These are phyloP conservation scores for Umbilicus rupestris DNA, from an alignment of 164 flowering plant species.

Conservation along the genomic window DNA sequence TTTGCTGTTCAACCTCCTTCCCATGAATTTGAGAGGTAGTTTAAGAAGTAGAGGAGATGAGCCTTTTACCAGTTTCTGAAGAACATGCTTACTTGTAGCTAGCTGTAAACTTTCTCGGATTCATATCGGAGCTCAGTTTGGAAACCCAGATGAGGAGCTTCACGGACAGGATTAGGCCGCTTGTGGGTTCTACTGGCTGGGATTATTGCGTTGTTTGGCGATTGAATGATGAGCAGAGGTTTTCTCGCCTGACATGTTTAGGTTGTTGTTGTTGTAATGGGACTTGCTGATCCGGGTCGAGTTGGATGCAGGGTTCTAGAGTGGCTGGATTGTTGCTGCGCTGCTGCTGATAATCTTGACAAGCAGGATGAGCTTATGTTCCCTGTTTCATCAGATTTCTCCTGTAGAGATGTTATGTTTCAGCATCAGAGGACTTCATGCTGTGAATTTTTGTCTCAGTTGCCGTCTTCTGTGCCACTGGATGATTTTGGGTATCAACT, in stretches of 20 bases:
- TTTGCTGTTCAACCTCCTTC: conserved; percentile 4
- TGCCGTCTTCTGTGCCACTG: conserved; percentile 4
- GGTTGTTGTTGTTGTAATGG: neutral
- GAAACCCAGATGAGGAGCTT: neutral
- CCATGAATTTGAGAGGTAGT: neutral
- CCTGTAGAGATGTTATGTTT: neutral
- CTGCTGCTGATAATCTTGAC: neutral
- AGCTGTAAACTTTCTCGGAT: neutral
- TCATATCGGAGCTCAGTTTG: neutral
- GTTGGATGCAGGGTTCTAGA: neutral
- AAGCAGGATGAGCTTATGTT: neutral
- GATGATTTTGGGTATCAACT: neutral
- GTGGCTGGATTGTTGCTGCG: conserved; percentile 5
- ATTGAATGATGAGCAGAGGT: conserved; percentile 1
- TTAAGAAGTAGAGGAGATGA: neutral
- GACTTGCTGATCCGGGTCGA: neutral
- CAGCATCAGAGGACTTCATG: neutral
- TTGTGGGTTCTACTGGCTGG: conserved; percentile 7
- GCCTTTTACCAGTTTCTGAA: neutral
- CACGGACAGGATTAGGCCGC: neutral
- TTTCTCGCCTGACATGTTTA: neutral
- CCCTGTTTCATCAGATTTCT: neutral
- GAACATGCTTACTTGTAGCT: neutral
- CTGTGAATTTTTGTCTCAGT: conserved; percentile 5
- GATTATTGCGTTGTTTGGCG: conserved; percentile 6